A percentile compares a stretch with the other conserved stretches of the same genome.
Conservation (phyloP, 371 early-diverging fungal species). For the Actinomucor elegans region DNA sequence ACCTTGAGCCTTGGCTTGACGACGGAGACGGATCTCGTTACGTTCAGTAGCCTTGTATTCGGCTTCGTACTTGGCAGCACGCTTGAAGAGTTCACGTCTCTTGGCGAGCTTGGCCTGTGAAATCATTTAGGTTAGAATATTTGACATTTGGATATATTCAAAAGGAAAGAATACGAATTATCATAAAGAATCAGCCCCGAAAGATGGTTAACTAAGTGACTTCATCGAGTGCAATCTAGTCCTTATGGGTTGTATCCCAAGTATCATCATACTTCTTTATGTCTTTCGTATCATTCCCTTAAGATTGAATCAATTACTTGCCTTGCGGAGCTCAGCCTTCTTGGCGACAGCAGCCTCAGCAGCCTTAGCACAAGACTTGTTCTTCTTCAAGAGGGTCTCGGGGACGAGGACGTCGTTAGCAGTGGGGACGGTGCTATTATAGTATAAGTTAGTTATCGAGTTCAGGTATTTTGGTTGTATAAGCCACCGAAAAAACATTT, state of each 20-base stretch:
- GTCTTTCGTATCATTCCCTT: no score
- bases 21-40: slow-evolving; percentile 85
- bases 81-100: slow-evolving; percentile 96
- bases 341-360: slow-evolving; percentile 74
- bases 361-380: slow-evolving; percentile 85
- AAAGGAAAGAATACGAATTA: no score
- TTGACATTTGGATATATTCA: no score
- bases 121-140: no score
- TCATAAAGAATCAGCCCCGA: slow-evolving; percentile 80
- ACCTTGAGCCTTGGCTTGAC: slow-evolving; percentile 90
- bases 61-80: slow-evolving; percentile 94
- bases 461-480: no score
- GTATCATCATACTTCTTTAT: slow-evolving; percentile 23
- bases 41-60: slow-evolving; percentile 93
- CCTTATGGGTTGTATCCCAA: slow-evolving; percentile 17
- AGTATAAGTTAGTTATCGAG: no score
- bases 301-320: no score
- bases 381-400: slow-evolving; percentile 97
- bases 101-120: slow-evolving; percentile 74
- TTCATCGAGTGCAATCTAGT: slow-evolving; percentile 52
- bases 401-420: slow-evolving; percentile 79
- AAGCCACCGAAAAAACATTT: not conserved
- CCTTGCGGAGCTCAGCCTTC: slow-evolving; percentile 65
- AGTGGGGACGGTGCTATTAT: slow-evolving; percentile 59
- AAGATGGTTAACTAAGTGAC: slow-evolving; percentile 67